These are phyloP conservation scores for Turritis glabra DNA, from an alignment of 345 rosid genomes.

Conservation along the genomic window DNA sequence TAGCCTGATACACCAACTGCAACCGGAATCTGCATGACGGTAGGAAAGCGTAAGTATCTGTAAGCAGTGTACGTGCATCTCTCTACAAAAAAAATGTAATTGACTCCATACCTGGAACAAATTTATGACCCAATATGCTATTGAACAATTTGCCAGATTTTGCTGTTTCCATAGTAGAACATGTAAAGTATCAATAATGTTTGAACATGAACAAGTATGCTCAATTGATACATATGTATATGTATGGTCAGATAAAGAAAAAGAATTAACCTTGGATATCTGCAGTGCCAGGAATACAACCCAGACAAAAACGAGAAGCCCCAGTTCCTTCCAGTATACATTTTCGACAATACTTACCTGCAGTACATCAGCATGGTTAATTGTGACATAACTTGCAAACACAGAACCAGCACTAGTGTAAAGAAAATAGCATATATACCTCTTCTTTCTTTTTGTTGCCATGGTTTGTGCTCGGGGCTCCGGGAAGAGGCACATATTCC, in stretches of 20 bases:
- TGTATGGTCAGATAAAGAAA: background rate
- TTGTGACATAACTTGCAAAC: background rate
- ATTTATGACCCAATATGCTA: constrained; percentile 63
- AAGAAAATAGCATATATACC: constrained; percentile 36
- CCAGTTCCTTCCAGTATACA: constrained; percentile 79
- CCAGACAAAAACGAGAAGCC: constrained; percentile 83
- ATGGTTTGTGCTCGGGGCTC: constrained; percentile 45
- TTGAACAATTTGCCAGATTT: constrained; percentile 56
- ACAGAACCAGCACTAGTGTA: background rate
- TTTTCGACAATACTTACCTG: constrained; percentile 66
- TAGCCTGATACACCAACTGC: constrained; percentile 62
- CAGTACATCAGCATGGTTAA: constrained; percentile 8
- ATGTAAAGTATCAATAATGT: constrained; percentile 19
- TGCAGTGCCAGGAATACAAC: constrained; percentile 65
- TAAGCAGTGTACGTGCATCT: background rate
- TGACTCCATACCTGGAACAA: constrained; percentile 54
- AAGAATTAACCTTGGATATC: constrained; percentile 61
- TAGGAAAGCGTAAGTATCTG: background rate
- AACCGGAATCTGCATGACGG: constrained; percentile 58
- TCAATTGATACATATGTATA: background rate
- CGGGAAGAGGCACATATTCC: constrained; percentile 65
- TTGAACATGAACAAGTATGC: constrained; percentile 1
- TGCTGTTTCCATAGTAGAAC: constrained; percentile 46
- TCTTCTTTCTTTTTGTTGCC: constrained; percentile 40
- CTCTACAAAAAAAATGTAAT: background rate